These are phyloP conservation scores for Hemisphaericaspora nanyangensis DNA, from an alignment of 805 yeast genomes.

Conservation along the genomic window DNA sequence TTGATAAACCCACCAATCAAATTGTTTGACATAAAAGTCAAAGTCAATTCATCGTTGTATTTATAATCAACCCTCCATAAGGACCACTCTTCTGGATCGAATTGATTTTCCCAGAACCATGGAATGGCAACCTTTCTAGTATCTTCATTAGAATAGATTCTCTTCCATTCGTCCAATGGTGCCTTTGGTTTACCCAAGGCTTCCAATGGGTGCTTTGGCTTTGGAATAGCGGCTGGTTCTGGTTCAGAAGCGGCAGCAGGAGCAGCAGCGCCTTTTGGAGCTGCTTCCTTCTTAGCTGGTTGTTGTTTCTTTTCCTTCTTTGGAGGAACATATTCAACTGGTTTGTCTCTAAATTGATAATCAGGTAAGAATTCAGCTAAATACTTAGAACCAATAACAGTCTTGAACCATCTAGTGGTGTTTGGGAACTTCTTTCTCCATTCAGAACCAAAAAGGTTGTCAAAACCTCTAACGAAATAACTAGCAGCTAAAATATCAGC, in stretches of 20 bases:
- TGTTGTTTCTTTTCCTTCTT: slow-evolving; percentile 67
- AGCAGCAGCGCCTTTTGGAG: slow-evolving; percentile 36
- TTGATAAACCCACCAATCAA: slow-evolving; percentile 96
- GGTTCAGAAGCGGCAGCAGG: slow-evolving; percentile 32
- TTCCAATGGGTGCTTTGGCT: slow-evolving; percentile 90
- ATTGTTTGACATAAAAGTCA: slow-evolving; percentile 98
- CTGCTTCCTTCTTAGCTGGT: slow-evolving; percentile 36
- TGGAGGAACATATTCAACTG: slow-evolving; percentile 65
- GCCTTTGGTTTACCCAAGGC: slow-evolving; percentile 69
- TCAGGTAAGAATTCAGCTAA: slow-evolving; percentile 47
- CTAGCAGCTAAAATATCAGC: slow-evolving; percentile 64
- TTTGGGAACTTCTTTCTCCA: slow-evolving; percentile 65
- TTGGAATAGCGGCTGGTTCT: slow-evolving; percentile 56
- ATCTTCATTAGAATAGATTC: slow-evolving; percentile 94
- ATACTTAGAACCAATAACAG: slow-evolving; percentile 45
- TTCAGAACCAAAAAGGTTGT: slow-evolving; percentile 55
- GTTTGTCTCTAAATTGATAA: slow-evolving; percentile 59
- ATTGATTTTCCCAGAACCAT: slow-evolving; percentile 94
- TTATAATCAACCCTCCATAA: slow-evolving; percentile 93
- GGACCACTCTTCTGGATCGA: slow-evolving; percentile 90
- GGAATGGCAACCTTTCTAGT: slow-evolving; percentile 93
- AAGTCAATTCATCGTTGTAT: slow-evolving; percentile 96
- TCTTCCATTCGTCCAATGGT: slow-evolving; percentile 90
- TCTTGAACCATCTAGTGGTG: slow-evolving; percentile 67
- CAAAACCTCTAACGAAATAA: slow-evolving; percentile 51